Evolutionary conservation across 495 filamentous ascomycete species (phyloP).

Genomic region (Tuber aestivum): DNA sequence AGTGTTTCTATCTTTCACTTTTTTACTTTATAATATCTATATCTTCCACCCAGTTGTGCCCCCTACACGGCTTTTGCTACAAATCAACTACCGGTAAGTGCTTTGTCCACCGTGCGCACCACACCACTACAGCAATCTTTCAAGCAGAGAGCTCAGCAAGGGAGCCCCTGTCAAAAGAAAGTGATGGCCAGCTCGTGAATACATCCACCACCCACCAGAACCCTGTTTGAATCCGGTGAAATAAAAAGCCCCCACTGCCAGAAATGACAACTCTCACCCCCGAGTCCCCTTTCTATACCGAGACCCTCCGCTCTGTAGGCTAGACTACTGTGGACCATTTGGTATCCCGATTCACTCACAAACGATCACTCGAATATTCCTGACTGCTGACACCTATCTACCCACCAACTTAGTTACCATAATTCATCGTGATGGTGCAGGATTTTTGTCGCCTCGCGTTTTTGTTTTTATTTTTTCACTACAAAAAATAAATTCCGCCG

Average conservation of each 20-base stretch:
- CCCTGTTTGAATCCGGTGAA: not conserved
- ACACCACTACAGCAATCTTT: not conserved
- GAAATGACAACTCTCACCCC: not conserved
- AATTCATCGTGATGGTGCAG: not conserved
- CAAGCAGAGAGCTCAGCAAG: not conserved
- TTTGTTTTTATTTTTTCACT: conserved; percentile 1
- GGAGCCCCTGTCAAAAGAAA: not conserved
- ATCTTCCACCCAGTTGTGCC: not conserved
- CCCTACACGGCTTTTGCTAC: not conserved
- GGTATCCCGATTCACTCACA: not conserved
- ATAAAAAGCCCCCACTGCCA: not conserved
- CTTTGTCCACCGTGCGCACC: not conserved
- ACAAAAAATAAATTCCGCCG: conserved; percentile 6
- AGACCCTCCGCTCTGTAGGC: not conserved
- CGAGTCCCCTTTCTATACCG: not conserved
- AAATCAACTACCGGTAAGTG: not conserved
- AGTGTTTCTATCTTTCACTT: not conserved
- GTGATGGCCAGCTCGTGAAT: not conserved
- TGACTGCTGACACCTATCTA: not conserved
- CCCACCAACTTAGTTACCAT: not conserved
- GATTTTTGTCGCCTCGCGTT: not conserved
- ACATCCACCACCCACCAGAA: not conserved
- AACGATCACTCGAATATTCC: not conserved
- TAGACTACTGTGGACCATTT: not conserved
- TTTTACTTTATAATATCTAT: not conserved